Evolutionary conservation across 2,329 filamentous ascomycete species (phyloP), one percentile per base, ranked within the genome.

Genomic region (Phoma sp.): DNA sequence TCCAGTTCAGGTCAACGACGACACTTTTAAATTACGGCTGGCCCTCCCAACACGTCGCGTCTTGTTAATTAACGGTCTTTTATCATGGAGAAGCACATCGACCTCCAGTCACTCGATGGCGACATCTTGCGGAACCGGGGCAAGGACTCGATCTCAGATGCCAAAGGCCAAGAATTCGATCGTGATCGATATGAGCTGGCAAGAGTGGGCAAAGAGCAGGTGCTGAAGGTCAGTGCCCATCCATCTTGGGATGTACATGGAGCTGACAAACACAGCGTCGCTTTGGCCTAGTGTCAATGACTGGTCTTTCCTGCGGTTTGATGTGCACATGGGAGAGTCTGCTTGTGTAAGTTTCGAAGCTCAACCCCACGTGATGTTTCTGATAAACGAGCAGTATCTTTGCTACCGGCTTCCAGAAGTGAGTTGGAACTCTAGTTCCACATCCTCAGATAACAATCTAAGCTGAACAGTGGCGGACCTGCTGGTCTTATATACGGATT

Each of bases 311-410:
- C 6, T 74, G 72, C 33, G 70, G 69, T 22, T 59, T 76, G 43
- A 74, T 76, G 71, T 71, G 71, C 25, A 75, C 73, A 31, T 76
- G 73, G 73, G 73, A 76, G 48, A 74, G 69, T 37, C 58, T 74
- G 32, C 58, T 76, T 32, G 68, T 75, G 73, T 75, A 64, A 62
- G 72, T 55, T 33, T 25, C 6, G 6, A 9, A 3, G 12, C 8
- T 13, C 17, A 4, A 15, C 13, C 24, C 9, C 6, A 33, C 3
- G 9, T 15, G 25, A 31, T 21, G 6, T 32, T 21, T 41, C 55
- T 61, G 17, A 61, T 29, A 29, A 29, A 31, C 33, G 2, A 33
- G 6, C 44, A 74, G 72, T 3, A 70, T 74, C 21, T 73, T 74
- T 35, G 56, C 64, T 1, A 71, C 73, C 25, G 72, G 72, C n/a